phyloP scores from a whole-genome alignment of 2,329 filamentous ascomycete species.

The Epicoccum sorghinum region DNA sequence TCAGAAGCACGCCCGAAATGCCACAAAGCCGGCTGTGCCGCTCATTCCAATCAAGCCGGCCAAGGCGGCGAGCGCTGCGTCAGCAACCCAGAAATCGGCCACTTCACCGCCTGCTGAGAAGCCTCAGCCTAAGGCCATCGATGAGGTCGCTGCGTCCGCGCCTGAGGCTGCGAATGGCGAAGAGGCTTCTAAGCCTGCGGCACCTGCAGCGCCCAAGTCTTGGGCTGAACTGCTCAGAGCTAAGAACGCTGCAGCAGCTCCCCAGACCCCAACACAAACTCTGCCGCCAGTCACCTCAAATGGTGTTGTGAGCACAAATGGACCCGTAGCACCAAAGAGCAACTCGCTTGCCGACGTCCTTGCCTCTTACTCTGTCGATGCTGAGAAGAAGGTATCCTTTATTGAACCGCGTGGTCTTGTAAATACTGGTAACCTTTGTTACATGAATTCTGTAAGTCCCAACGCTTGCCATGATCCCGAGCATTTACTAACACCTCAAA shows the following conservation, averaged over 20 bases:
- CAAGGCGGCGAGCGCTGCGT: conserved; percentile 41
- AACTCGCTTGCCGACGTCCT: conserved; percentile 79
- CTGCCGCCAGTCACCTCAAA: conserved; percentile 30
- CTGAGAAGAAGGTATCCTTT: conserved; percentile 73
- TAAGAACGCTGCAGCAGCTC: conserved; percentile 49
- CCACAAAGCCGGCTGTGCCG: conserved; percentile 57
- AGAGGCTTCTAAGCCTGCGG: conserved; percentile 49
- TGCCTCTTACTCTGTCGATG: conserved; percentile 71
- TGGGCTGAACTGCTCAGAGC: conserved; percentile 73
- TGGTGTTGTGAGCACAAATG: conserved; percentile 44
- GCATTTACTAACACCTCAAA: conserved; percentile 52
- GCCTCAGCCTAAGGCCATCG: conserved; percentile 21
- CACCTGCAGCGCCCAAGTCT: conserved; percentile 61
- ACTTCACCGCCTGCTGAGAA: conserved; percentile 34
- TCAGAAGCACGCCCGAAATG: conserved; percentile 48
- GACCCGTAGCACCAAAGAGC: conserved; percentile 55
- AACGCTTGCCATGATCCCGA: background rate
- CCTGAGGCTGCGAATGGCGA: conserved; percentile 32
- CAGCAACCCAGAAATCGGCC: conserved; percentile 44
- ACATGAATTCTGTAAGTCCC: conserved; percentile 93
- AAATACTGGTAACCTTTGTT: conserved; percentile 99
- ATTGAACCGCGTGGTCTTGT: conserved; percentile 91
- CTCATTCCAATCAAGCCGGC: conserved; percentile 58
- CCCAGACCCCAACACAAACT: conserved; percentile 28
- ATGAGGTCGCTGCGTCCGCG: conserved; percentile 12